Percentiles rank a stretch among this genome's conserved stretches.
These are phyloP conservation scores for Lactifluus pinguis DNA, from an alignment of 768 basidiomycete species.

Conservation along the genomic window DNA sequence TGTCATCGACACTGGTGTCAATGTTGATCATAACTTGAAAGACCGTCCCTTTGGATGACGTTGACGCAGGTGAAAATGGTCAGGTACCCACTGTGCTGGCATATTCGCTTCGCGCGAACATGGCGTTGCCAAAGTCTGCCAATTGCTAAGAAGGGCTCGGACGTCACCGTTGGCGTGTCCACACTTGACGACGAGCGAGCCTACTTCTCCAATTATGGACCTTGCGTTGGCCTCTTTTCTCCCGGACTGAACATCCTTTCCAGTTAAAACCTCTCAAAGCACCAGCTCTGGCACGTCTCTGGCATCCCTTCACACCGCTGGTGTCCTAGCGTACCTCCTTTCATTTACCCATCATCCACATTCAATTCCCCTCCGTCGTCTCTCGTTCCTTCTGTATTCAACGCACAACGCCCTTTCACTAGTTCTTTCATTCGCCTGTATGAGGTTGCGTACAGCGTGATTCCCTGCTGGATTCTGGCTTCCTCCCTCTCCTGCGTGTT, in stretches of 20 bases:
- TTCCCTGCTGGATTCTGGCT: constrained; percentile 48
- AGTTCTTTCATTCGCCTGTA: constrained; percentile 41
- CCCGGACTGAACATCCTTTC: constrained; percentile 86
- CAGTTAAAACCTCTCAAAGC: constrained; percentile 58
- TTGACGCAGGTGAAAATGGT: constrained; percentile 88
- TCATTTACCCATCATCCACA: constrained; percentile 65
- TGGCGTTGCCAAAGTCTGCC: constrained; percentile 93
- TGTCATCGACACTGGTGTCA: constrained; percentile 85
- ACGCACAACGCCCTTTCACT: constrained; percentile 27
- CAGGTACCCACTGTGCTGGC: constrained; percentile 95
- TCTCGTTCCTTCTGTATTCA: constrained; percentile 29
- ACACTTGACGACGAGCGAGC: constrained; percentile 75
- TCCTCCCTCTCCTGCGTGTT: constrained; percentile 44
- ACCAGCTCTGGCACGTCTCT: constrained; percentile 86
- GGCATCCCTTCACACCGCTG: constrained; percentile 87
- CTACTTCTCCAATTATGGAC: constrained; percentile 88
- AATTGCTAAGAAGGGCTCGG: constrained; percentile 74
- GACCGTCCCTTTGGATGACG: constrained; percentile 78
- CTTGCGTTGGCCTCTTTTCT: constrained; percentile 88
- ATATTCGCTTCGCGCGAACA: constrained; percentile 91
- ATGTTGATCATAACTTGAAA: constrained; percentile 76
- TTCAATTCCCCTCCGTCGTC: constrained; percentile 43
- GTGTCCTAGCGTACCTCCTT: constrained; percentile 81
- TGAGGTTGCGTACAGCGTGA: constrained; percentile 39
- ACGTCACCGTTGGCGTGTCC: constrained; percentile 92